phyloP scores from a whole-genome alignment of 306 rosid species.

The Cyamopsis tetragonoloba region DNA sequence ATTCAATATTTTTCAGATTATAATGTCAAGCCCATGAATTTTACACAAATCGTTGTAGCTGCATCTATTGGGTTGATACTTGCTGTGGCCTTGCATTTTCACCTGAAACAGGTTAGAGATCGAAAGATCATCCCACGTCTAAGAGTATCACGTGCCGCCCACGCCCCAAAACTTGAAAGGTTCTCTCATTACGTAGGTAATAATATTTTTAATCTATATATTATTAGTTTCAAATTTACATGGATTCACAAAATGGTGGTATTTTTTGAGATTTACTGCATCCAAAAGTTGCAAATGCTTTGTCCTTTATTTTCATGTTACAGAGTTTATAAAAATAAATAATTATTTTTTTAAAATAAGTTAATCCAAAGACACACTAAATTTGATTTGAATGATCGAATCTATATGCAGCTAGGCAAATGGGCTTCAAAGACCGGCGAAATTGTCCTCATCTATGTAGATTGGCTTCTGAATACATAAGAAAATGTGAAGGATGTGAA shows the following conservation, averaged over 20 bases:
- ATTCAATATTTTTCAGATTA: constrained; percentile 36
- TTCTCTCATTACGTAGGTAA: constrained; percentile 96
- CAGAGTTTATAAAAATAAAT: no score
- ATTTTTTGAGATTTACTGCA: not conserved
- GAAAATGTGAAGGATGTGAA: constrained; percentile 73
- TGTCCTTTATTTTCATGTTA: not conserved
- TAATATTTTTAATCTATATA: no score
- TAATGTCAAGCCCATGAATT: constrained; percentile 43
- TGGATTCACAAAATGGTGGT: not conserved
- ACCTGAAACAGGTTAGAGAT: constrained; percentile 44
- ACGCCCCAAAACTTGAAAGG: constrained; percentile 69
- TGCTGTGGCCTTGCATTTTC: constrained; percentile 45
- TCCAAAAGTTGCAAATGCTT: not conserved
- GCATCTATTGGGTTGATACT: constrained; percentile 56
- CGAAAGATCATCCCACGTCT: constrained; percentile 62
- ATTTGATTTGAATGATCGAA: not conserved
- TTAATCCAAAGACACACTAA: no score
- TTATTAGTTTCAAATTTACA: not conserved
- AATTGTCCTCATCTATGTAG: constrained; percentile 77
- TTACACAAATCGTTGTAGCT: constrained; percentile 46
- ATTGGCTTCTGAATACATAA: constrained; percentile 79
- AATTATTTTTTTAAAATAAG: no score
- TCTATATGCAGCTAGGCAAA: constrained; percentile 78
- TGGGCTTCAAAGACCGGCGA: constrained; percentile 81
- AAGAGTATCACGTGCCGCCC: constrained; percentile 50